These are phyloP conservation scores for Leishmania aethiopica DNA, from an alignment of 208 protist species.

Conservation along the genomic window DNA sequence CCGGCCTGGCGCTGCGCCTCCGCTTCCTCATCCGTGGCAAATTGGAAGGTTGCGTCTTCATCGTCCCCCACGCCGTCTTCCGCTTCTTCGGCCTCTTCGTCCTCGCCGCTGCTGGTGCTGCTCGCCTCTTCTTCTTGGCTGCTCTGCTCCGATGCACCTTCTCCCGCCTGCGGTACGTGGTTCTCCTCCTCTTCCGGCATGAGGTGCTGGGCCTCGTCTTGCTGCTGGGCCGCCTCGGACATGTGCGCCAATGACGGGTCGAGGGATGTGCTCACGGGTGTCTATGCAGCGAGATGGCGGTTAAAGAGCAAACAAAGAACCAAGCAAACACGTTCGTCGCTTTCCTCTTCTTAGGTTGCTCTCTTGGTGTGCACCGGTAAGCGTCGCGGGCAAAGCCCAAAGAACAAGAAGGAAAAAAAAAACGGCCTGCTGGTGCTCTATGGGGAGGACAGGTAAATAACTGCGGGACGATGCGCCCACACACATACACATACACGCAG, in stretches of 20 bases:
- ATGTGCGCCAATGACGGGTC: background rate
- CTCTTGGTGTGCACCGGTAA: background rate
- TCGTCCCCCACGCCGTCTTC: slow-evolving; percentile 40
- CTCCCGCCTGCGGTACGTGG: background rate
- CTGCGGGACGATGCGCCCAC: background rate
- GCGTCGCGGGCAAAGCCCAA: background rate
- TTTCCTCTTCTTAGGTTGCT: background rate
- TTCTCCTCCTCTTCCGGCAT: background rate
- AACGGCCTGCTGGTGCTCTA: background rate
- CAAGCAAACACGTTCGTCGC: background rate
- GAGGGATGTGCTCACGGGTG: slow-evolving; percentile 10
- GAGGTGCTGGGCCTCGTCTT: background rate
- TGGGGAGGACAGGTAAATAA: background rate
- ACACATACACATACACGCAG: background rate
- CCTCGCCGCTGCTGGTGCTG: slow-evolving; percentile 30
- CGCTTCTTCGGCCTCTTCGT: slow-evolving; percentile 17
- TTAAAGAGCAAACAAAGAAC: background rate
- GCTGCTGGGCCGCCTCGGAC: slow-evolving; percentile 7
- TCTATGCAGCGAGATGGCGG: background rate
- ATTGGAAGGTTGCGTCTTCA: slow-evolving; percentile 47
- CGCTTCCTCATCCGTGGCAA: slow-evolving; percentile 64
- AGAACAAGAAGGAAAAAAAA: background rate
- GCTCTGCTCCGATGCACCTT: slow-evolving; percentile 5
- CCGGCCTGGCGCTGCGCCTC: slow-evolving; percentile 48
- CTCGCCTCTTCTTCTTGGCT: slow-evolving; percentile 15